These are phyloP conservation scores for Ceratocystis ficicola DNA, from an alignment of 2,329 filamentous ascomycete species.

Conservation along the genomic window DNA sequence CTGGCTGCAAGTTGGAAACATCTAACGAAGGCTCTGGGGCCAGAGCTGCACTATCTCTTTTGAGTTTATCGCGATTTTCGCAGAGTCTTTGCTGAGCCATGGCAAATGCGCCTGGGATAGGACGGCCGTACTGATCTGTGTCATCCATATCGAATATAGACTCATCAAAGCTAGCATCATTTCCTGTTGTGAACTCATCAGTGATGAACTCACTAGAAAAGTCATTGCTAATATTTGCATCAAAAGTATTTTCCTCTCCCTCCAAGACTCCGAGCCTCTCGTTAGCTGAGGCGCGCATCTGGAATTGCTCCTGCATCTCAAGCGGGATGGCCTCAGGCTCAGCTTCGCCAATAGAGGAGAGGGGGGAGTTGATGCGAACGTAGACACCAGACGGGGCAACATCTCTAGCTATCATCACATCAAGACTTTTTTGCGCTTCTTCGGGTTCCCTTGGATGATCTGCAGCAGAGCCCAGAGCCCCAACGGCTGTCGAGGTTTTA, in stretches of 20 bases:
- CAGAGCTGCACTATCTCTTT: neutral
- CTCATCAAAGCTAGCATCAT: slow-evolving; percentile 54
- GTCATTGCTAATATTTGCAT: slow-evolving; percentile 38
- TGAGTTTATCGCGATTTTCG: slow-evolving; percentile 18
- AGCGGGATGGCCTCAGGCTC: slow-evolving; percentile 26
- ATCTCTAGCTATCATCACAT: neutral
- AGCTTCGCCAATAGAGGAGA: slow-evolving; percentile 35
- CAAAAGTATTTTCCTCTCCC: slow-evolving; percentile 58
- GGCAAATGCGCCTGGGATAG: slow-evolving; percentile 46
- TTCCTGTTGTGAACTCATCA: slow-evolving; percentile 31
- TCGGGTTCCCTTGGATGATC: neutral
- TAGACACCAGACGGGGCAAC: slow-evolving; percentile 17
- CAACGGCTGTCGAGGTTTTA: neutral
- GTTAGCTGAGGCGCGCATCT: slow-evolving; percentile 18
- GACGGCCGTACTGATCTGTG: slow-evolving; percentile 49
- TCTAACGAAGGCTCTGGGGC: neutral
- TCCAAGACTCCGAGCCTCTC: slow-evolving; percentile 22
- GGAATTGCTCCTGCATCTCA: slow-evolving; percentile 21
- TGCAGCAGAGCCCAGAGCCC: neutral
- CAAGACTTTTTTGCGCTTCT: neutral
- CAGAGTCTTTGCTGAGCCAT: slow-evolving; percentile 34
- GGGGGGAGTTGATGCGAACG: slow-evolving; percentile 26
- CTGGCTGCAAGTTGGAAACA: neutral
- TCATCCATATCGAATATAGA: slow-evolving; percentile 60
- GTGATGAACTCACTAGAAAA: slow-evolving; percentile 35